These are phyloP conservation scores for Russula sp. DNA, from an alignment of 768 basidiomycete species.

Conservation along the genomic window DNA sequence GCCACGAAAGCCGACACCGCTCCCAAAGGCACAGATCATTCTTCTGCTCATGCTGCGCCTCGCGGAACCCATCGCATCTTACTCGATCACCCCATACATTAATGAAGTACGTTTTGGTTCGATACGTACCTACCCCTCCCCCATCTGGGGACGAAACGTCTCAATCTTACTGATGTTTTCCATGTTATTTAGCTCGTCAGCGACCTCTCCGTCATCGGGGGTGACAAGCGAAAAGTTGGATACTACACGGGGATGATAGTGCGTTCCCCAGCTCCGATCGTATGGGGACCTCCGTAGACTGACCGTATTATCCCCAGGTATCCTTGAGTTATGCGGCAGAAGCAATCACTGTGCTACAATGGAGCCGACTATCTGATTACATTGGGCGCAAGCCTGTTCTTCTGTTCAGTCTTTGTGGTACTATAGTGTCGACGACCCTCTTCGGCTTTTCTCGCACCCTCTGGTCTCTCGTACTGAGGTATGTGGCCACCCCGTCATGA, in stretches of 20 bases:
- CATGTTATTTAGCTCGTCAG: conserved; percentile 36
- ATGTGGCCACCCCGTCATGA: no score
- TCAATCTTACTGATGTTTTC: no score
- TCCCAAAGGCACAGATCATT: conserved; percentile 40
- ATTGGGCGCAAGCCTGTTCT: conserved; percentile 46
- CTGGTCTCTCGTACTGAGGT: conserved; percentile 27
- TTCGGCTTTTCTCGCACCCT: conserved; percentile 35
- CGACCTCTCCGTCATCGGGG: conserved; percentile 36
- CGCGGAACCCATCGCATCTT: conserved; percentile 42
- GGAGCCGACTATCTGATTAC: conserved; percentile 41
- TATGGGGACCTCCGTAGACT: neutral
- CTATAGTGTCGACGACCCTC: conserved; percentile 29
- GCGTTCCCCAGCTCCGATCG: conserved; percentile 22
- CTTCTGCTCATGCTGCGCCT: conserved; percentile 39
- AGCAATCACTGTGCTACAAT: conserved; percentile 40
- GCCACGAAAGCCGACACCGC: conserved; percentile 30
- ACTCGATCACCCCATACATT: conserved; percentile 45
- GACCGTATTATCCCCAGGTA: conserved; percentile 27
- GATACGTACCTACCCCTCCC: neutral
- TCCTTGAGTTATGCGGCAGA: conserved; percentile 43
- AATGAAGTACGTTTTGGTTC: conserved; percentile 36
- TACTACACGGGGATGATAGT: conserved; percentile 47
- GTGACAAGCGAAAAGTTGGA: conserved; percentile 39
- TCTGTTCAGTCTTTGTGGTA: conserved; percentile 31
- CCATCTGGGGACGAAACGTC: no score